These are phyloP conservation scores for Colletotrichum sp. DNA, from an alignment of 2,329 filamentous ascomycete genomes.

Conservation along the genomic window DNA sequence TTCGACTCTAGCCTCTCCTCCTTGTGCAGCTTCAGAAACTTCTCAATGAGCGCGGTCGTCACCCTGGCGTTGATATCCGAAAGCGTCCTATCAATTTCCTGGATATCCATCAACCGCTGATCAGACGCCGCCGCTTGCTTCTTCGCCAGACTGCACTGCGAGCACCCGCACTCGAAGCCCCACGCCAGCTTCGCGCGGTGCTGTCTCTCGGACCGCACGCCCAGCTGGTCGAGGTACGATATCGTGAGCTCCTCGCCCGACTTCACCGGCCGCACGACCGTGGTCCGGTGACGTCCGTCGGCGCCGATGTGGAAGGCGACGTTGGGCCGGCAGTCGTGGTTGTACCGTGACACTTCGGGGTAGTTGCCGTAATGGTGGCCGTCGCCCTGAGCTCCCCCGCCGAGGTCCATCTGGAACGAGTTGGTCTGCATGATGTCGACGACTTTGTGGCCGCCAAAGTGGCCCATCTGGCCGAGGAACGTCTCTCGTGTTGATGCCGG, in stretches of 20 bases:
- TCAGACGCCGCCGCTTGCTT: conserved; percentile 37
- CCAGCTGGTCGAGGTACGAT: conserved; percentile 43
- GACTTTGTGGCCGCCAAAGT: conserved; percentile 18
- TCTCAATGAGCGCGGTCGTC: conserved; percentile 39
- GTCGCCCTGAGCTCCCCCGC: conserved; percentile 2
- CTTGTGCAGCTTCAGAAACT: conserved; percentile 40
- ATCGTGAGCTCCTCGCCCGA: conserved; percentile 49
- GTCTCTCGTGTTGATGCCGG: neutral
- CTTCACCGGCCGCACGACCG: conserved; percentile 40
- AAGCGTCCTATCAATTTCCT: conserved; percentile 28
- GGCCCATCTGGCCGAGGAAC: conserved; percentile 18
- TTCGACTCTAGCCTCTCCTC: conserved; percentile 42
- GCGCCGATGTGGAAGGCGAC: conserved; percentile 44
- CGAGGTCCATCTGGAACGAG: conserved; percentile 23
- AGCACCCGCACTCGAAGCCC: conserved; percentile 47
- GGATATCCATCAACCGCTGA: conserved; percentile 38
- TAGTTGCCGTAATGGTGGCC: conserved; percentile 23
- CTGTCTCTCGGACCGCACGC: conserved; percentile 27
- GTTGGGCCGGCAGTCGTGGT: conserved; percentile 51
- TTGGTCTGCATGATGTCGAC: conserved; percentile 22
- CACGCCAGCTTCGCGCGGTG: conserved; percentile 34
- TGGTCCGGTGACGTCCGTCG: conserved; percentile 41
- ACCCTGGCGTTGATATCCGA: conserved; percentile 10
- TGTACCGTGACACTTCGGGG: conserved; percentile 37
- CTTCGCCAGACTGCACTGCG: conserved; percentile 35